Evolutionary conservation across 768 basidiomycete genomes (phyloP), one percentile per base, ranked within the genome.

Genomic region (Leccinum subtestaceum): DNA sequence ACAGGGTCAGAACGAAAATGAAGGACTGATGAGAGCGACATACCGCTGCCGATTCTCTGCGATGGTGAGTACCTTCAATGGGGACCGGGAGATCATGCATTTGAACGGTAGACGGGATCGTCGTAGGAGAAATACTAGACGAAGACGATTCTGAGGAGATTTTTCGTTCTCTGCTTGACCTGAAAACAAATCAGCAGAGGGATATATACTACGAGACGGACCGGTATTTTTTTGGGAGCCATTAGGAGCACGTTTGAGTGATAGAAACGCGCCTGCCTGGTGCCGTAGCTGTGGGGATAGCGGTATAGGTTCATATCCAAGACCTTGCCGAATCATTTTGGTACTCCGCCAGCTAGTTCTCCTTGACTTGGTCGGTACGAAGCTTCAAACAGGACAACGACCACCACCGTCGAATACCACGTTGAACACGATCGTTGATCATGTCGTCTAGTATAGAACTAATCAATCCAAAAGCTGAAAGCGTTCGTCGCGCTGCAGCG

Each of bases 381-480:
- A 34, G 17, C 59, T 49, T 56, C 29, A 29, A 29, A 21, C 5
- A 29, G 59, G 53, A 55, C 50, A 29, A 59, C 62, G 62, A 63
- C 59, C 54, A 62, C 60, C 52, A 43, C 59, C 61, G 58, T 60
- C 54, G 59, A 52, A 8, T 62, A 59, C 56, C 63, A 67, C 68
- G 60, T 70, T 65, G 56, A 43, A 66, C 58, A 13, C 57, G 51
- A 63, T 60, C 65, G 27, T 51, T 53, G 61, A 65, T 73, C 72
- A 87, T 86, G 85, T 78, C 82, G 52, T 88, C 88, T 36, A 89
- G 88, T 71, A 89, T 97, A 74, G 93, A 97, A 78, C 89, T 95
- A 67, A 92, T 98, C 75, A 98, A 98, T 70, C 95, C 95, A 43
- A 93, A 95, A 75, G 95, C 95, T 43, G 95, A 97, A 82, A 93